Percentiles rank a stretch among this genome's conserved stretches.
Conservation (phyloP, 2,329 filamentous ascomycete species). For the Tolypocladium paradoxum region DNA sequence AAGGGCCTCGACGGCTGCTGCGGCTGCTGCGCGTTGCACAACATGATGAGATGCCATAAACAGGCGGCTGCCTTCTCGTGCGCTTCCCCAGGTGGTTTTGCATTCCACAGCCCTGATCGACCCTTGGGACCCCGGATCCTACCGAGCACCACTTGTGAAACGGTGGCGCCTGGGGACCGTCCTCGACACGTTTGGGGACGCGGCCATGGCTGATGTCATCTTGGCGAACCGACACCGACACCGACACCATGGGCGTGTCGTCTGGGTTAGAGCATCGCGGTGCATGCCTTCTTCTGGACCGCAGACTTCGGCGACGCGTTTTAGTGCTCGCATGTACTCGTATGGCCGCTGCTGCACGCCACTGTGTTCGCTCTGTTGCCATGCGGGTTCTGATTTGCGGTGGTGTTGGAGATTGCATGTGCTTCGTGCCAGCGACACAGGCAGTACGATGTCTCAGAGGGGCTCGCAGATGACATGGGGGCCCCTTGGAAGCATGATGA, state of each 20-base stretch:
- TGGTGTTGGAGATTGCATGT: neutral
- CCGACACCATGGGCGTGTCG: neutral
- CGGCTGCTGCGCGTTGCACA: neutral
- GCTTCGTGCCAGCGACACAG: neutral
- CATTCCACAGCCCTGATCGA: neutral
- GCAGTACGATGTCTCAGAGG: neutral
- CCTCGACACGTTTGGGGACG: neutral
- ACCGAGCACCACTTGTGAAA: neutral
- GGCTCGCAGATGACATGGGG: slow-evolving; percentile 10
- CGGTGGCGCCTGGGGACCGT: neutral
- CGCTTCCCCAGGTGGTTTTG: neutral
- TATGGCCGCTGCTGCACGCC: neutral
- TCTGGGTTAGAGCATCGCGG: neutral
- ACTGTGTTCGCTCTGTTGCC: neutral
- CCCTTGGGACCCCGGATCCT: neutral
- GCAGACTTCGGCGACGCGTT: neutral
- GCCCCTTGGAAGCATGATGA: slow-evolving; percentile 17
- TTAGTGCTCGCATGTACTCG: neutral
- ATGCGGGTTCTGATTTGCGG: neutral
- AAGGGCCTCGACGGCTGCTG: neutral
- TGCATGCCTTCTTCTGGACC: neutral
- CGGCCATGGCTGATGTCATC: neutral
- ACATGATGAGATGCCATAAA: neutral
- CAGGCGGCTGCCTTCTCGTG: neutral
- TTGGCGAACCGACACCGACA: neutral